Conservation (phyloP, 1,139 yeast species). For the Tardiomyces digboiensis region DNA sequence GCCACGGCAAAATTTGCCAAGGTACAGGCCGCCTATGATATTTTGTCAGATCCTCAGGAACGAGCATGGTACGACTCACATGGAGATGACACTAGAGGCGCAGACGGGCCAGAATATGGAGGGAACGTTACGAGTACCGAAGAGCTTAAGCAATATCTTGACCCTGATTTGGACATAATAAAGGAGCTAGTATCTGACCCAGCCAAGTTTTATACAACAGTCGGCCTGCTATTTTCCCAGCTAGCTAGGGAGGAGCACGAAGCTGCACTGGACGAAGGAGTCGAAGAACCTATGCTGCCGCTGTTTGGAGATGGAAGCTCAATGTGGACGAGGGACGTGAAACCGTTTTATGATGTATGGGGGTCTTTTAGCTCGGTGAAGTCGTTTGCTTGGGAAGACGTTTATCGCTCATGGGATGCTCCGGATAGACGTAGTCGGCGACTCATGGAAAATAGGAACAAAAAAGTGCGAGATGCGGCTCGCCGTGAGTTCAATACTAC, state of each 20-base stretch:
- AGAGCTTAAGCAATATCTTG: slow-evolving; percentile 66
- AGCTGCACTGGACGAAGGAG: slow-evolving; percentile 56
- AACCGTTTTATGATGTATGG: slow-evolving; percentile 73
- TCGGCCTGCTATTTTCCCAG: slow-evolving; percentile 56
- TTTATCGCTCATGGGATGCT: slow-evolving; percentile 70
- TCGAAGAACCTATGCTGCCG: slow-evolving; percentile 48
- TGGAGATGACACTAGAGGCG: slow-evolving; percentile 24
- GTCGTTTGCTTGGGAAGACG: slow-evolving; percentile 80
- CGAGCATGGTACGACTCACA: slow-evolving; percentile 95
- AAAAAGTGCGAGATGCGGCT: slow-evolving; percentile 69
- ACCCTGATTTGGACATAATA: slow-evolving; percentile 53
- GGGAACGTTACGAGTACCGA: slow-evolving; percentile 48
- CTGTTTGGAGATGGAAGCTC: slow-evolving; percentile 61
- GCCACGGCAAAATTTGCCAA: slow-evolving; percentile 76
- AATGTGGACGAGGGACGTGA: slow-evolving; percentile 49
- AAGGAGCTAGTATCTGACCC: slow-evolving; percentile 44
- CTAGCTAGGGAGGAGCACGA: slow-evolving; percentile 75
- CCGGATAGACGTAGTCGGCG: slow-evolving; percentile 85
- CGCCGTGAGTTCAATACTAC: slow-evolving; percentile 79
- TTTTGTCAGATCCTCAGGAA: slow-evolving; percentile 86
- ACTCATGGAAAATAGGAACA: slow-evolving; percentile 85
- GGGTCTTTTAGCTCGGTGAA: slow-evolving; percentile 62
- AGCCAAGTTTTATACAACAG: slow-evolving; percentile 60
- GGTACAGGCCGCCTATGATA: slow-evolving; percentile 87
- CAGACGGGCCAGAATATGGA: slow-evolving; percentile 28